Base-by-base conservation (phyloP, 2,329 filamentous ascomycete genomes). In the Alternaria viburni region DNA sequence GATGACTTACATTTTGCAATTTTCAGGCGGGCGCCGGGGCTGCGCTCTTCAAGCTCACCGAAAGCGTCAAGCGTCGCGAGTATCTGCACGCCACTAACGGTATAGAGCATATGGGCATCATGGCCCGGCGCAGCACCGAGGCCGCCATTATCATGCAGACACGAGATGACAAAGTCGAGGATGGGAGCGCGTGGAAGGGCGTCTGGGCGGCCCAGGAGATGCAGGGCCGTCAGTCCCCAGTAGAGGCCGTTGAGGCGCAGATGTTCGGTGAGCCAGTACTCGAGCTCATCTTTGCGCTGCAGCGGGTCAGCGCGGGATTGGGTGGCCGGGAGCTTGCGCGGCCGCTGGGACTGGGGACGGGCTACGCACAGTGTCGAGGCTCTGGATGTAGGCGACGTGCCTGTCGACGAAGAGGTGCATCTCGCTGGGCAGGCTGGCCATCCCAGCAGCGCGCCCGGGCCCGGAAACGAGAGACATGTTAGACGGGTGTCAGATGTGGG, bases 181-280 rank as follows among this genome's bases (percentile, higher is more conserved):
- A 96, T 91, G 66, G 92, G 89, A 57, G 90, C 86, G 57, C 92
- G 89, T 11, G 95, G 91, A 10, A 99, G 87, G 4, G 91, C 93
- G 66, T 96, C 89, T 1, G 94, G 93, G 59, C 87, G 90, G 52
- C 90, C 88, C 62, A 99, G 88, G 26, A 98, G 86, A 83, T 97
- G 91, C 44, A 98, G 87, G 7, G 95, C 91, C 7, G 90, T 96
- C 61, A 99, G 83, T 13, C 96, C 96, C 96, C 96, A 99, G 81
- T 99, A 99, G 51, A 99, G 88, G 47, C 96, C 96, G 79, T 96
- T 97, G 61, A 99, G 87, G 65, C 96, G 93, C 70, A 99, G 86
- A 79, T 99, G 96, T 81, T 99, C 95, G 13, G 96, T 99, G 77
- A 98, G 86, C 91, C 95, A 97, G 84, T 98, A 99, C 80, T 97